phyloP scores from a whole-genome alignment of 768 basidiomycete species.

The Boletus coccyginus region DNA sequence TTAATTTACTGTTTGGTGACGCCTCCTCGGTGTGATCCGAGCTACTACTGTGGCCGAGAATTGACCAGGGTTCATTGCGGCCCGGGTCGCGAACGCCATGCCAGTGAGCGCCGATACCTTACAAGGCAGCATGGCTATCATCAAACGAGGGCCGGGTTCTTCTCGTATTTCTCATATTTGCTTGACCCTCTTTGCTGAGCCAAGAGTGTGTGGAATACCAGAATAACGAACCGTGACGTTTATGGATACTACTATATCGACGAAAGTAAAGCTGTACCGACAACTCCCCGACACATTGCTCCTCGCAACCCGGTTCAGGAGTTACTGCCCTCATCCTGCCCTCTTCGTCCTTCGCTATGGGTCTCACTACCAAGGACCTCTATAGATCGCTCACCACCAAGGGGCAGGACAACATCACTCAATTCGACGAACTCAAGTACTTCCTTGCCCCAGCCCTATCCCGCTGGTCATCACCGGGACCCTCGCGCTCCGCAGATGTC shows the following conservation, averaged over 20 bases:
- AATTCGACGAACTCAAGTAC: slow-evolving; percentile 81
- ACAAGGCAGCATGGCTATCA: slow-evolving; percentile 31
- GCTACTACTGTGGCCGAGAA: too few relatives aligned
- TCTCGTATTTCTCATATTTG: too few relatives aligned
- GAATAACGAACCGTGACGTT: slow-evolving; percentile 23
- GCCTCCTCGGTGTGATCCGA: too few relatives aligned
- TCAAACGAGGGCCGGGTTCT: slow-evolving; percentile 23
- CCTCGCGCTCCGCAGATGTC: slow-evolving; percentile 27
- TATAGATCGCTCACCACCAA: slow-evolving; percentile 51
- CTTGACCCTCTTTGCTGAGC: too few relatives aligned
- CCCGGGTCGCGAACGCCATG: too few relatives aligned
- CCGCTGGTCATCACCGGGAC: slow-evolving; percentile 52
- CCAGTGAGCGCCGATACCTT: slow-evolving; percentile 31
- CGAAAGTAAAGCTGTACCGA: slow-evolving; percentile 14
- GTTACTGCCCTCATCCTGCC: slow-evolving; percentile 1
- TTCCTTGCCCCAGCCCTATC: slow-evolving; percentile 85
- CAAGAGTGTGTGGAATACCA: slow-evolving; percentile 10
- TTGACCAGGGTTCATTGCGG: too few relatives aligned
- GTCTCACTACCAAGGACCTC: slow-evolving; percentile 27
- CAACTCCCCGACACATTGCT: slow-evolving; percentile 11
- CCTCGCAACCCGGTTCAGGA: slow-evolving; percentile 5
- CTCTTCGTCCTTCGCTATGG: slow-evolving; percentile 24
- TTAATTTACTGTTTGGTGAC: too few relatives aligned
- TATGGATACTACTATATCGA: slow-evolving; percentile 23
- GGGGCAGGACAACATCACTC: slow-evolving; percentile 69